These are phyloP conservation scores for Yamadazyma mexicana DNA, from an alignment of 1,139 yeast species.

Conservation along the genomic window DNA sequence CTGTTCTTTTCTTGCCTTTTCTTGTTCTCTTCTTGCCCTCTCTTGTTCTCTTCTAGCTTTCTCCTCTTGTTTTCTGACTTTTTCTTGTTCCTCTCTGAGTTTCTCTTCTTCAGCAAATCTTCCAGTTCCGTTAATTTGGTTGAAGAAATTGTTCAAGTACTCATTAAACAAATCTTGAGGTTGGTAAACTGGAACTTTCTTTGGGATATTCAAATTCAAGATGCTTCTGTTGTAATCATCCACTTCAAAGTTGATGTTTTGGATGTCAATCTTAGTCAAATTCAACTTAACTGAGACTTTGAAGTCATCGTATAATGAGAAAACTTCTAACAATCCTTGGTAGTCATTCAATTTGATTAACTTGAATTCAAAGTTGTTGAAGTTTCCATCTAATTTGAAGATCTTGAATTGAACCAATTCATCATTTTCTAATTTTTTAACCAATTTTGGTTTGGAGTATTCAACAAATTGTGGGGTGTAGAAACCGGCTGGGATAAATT, in stretches of 20 bases:
- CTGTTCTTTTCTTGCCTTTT: slow-evolving; percentile 9
- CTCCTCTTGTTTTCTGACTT: slow-evolving; percentile 4
- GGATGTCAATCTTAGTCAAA: slow-evolving; percentile 32
- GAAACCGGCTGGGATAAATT: slow-evolving; percentile 10
- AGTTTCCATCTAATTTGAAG: slow-evolving; percentile 36
- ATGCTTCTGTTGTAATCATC: slow-evolving; percentile 27
- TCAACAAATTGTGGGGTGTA: slow-evolving; percentile 9
- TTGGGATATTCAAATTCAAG: slow-evolving; percentile 44
- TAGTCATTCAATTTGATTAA: slow-evolving; percentile 24
- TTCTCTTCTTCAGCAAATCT: background rate
- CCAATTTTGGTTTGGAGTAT: slow-evolving; percentile 29
- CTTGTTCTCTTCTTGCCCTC: slow-evolving; percentile 10
- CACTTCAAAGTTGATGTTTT: slow-evolving; percentile 39
- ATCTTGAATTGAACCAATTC: slow-evolving; percentile 41
- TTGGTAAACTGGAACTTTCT: slow-evolving; percentile 15
- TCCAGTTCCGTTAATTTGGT: slow-evolving; percentile 3
- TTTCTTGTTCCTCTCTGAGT: slow-evolving; percentile 2
- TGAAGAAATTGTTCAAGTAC: slow-evolving; percentile 10
- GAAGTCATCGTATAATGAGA: slow-evolving; percentile 35
- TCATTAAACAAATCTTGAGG: slow-evolving; percentile 9
- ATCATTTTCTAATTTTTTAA: slow-evolving; percentile 39
- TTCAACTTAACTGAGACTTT: slow-evolving; percentile 34
- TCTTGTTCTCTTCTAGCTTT: slow-evolving; percentile 15
- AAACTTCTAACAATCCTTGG: slow-evolving; percentile 28
- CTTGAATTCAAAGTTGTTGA: slow-evolving; percentile 39